Evolutionary conservation across 1,139 yeast genomes (phyloP), one percentile per base, ranked within the genome.

Genomic region (Eremothecium sinecaudum): DNA sequence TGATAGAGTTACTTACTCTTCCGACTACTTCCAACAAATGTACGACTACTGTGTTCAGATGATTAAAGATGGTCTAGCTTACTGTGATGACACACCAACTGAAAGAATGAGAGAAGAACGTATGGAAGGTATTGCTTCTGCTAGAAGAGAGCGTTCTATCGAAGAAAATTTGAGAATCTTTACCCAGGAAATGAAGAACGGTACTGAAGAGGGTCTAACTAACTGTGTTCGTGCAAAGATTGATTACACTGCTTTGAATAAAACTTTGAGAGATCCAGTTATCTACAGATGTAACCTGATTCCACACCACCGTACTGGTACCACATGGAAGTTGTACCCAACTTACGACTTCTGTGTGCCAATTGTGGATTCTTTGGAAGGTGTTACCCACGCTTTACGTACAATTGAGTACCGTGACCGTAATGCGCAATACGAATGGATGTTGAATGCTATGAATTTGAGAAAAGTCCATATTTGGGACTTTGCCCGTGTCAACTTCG

Each of bases 321-420:
- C 78, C 33, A 53, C 67, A 37, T 90, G 97, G 97, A 90, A 87
- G 64, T 74, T 86, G 59, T 90, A 90, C 66, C 97, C 98, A 53
- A 86, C 95, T 34, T 90, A 90, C 61, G 98, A 90, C 63, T 90
- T 90, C 79, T 87, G 97, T 71, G 94, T 82, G 42, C 97, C 97
- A 40, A 75, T 87, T 39, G 96, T 90, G 41, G 98, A 90, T 62
- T 67, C 96, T 19, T 56, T 84, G 40, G 97, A 90, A 66, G 97
- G 97, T 49, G 94, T 90, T 29, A 90, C 97, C 34, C 98, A 90
- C 55, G 93, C 97, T 36, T 71, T 90, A 59, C 80, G 97, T 72
- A 90, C 97, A 36, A 87, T 81, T 58, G 97, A 90, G 67, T 90
- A 90, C 73, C 79, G 96, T 64, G 97, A 90, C 69, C 81, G 97